Evolutionary conservation across 2,329 filamentous ascomycete genomes (phyloP), one percentile per base, ranked within the genome.

Genomic region (Chaetoscypha palmicola): DNA sequence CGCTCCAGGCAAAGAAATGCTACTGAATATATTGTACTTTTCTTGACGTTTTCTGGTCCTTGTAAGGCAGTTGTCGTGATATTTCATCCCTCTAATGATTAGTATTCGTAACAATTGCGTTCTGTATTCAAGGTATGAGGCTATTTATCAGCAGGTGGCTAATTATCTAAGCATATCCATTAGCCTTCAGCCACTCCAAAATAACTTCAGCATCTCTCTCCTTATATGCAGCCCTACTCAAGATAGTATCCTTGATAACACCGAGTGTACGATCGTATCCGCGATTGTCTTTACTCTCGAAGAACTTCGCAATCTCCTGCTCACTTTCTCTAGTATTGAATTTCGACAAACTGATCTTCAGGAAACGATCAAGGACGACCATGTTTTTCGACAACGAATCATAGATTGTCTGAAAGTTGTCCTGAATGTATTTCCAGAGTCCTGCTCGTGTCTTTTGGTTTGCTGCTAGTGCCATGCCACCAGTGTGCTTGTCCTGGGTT

Each of bases 341-440:
- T 61, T 86, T 85, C 58, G 78, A 79, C 54, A 98, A 69, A 34
- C 81, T 81, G 54, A 85, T 72, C 55, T 86, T 81, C 56, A 98
- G 69, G 67, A 94, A 95, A 37, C 91, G 81, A 67, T 98, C 91
- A 12, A 96, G 72, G 2, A 96, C 79, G 22, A 96, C 83, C 51
- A 88, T 85, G 68, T 96, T 96, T 32, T 73, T 72, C 62, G 77
- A 80, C 43, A 97, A 73, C 64, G 83, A 84, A 48, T 77, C 68
- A 41, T 81, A 74, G 34, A 94, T 76, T 26, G 75, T 71, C 22
- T 78, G 72, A 86, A 91, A 98, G 68, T 95, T 83, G 33, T 76
- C 72, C 67, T 90, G 87, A 60, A 96, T 76, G 66, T 85, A 95
- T 41, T 82, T 70, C 92, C 92, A 98, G 46, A 94, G 77, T 34